Evolutionary conservation across 1,139 yeast genomes (phyloP), one percentile per base, ranked within the genome.

Genomic region (Kluyveromyces marxianus): DNA sequence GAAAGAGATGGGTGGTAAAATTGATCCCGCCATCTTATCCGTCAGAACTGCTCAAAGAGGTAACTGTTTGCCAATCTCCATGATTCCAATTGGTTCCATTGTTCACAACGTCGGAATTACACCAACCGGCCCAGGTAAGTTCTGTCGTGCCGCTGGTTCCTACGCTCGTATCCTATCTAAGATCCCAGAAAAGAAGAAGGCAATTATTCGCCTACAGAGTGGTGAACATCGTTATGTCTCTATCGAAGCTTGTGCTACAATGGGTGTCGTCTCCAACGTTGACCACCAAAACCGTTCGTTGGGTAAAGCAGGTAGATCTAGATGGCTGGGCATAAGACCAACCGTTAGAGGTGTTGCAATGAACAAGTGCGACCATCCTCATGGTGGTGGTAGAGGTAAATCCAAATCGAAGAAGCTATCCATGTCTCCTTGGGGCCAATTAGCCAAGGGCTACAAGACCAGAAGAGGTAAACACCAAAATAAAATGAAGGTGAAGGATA

Each of bases 311-410:
- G 99, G 99, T 59, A 81, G 97, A 68, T 74, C 83, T 45, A 83
- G 99, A 67, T 84, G 89, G 75, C 72, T 86, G 64, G 98, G 98
- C 54, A 82, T 83, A 60, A 81, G 98, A 68, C 98, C 99, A 33
- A 79, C 84, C 46, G 96, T 89, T 35, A 85, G 99, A 75, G 99
- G 99, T 78, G 88, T 89, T 57, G 98, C 98, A 45, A 88, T 88
- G 96, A 92, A 92, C 70, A 94, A 95, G 51, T 80, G 82, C 63
- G 97, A 92, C 69, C 99, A 92, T 73, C 99, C 99, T 56, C 94
- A 89, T 62, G 99, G 99, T 76, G 99, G 99, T 83, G 99, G 99
- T 71, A 84, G 98, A 77, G 99, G 99, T 78, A 94, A 92, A 69
- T 86, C 96, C 49, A 92, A 94, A 80, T 87, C 96, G 54, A 90